These are phyloP conservation scores for Chaetomiaceae sp. DNA, from an alignment of 2,329 filamentous ascomycete genomes.

Conservation along the genomic window DNA sequence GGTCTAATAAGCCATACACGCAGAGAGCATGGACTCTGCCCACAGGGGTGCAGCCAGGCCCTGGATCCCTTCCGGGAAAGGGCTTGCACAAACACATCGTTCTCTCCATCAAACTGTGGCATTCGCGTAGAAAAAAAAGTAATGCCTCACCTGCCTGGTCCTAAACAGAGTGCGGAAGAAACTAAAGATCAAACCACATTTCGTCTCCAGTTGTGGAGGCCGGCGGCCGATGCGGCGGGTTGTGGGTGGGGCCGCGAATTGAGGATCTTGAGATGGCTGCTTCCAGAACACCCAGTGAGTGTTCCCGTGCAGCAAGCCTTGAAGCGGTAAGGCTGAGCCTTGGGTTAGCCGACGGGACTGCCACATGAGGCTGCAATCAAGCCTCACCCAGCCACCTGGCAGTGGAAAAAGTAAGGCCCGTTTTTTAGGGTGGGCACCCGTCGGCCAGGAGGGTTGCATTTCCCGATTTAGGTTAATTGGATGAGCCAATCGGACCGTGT, in stretches of 20 bases:
- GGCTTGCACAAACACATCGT: constrained; percentile 3
- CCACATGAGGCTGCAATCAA: constrained; percentile 19
- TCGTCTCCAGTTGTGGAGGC: not conserved
- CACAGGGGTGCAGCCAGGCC: not conserved
- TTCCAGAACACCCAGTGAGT: constrained; percentile 24
- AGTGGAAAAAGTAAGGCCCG: not conserved
- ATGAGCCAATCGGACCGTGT: not conserved
- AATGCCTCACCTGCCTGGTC: constrained; percentile 4
- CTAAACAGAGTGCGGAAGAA: not conserved
- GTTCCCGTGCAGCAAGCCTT: constrained; percentile 22
- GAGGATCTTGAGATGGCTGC: too few species aligned
- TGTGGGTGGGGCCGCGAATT: constrained; percentile 1
- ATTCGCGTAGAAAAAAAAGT: not conserved
- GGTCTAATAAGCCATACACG: too few species aligned
- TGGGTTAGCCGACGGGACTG: constrained; percentile 6
- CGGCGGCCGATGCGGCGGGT: not conserved
- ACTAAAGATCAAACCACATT: not conserved
- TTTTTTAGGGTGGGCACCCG: too few species aligned
- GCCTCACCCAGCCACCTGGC: not conserved
- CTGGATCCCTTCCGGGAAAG: not conserved
- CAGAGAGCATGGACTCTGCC: too few species aligned
- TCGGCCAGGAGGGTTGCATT: too few species aligned
- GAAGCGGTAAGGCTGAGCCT: constrained; percentile 26
- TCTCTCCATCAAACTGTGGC: not conserved
- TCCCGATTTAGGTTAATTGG: not conserved